Evolutionary conservation across 495 filamentous ascomycete species (phyloP).

Genomic region (Platismatia glauca): DNA sequence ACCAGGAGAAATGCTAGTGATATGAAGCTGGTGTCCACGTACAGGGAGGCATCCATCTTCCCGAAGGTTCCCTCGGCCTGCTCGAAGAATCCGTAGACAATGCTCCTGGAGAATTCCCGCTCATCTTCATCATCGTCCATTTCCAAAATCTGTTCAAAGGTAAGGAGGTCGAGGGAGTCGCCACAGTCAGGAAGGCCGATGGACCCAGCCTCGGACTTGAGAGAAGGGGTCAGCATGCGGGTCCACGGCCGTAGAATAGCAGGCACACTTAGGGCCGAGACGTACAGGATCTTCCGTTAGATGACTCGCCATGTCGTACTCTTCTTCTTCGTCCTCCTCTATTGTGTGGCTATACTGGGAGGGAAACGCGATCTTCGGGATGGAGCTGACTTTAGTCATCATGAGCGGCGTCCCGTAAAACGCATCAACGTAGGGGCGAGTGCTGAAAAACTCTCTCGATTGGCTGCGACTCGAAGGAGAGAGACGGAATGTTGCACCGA

Average conservation of each 20-base stretch:
- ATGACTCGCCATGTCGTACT: constrained; percentile 10
- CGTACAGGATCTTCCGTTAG: constrained; percentile 7
- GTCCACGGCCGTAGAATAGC: neutral
- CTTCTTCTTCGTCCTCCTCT: neutral
- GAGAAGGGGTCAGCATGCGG: neutral
- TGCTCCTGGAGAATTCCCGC: constrained; percentile 68
- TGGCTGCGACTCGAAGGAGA: neutral
- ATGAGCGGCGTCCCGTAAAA: neutral
- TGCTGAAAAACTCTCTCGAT: neutral
- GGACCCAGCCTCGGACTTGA: constrained; percentile 39
- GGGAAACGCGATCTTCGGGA: neutral
- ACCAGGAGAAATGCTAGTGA: neutral
- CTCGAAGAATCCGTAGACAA: constrained; percentile 87
- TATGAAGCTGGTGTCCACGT: constrained; percentile 33
- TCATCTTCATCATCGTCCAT: constrained; percentile 87
- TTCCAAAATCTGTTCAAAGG: constrained; percentile 92
- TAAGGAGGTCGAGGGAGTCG: constrained; percentile 65
- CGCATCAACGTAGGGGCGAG: neutral
- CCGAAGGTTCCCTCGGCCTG: constrained; percentile 80
- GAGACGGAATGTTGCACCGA: neutral
- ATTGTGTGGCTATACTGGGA: neutral
- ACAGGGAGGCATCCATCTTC: constrained; percentile 79
- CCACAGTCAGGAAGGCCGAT: constrained; percentile 44
- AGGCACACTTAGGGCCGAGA: neutral
- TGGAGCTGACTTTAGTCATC: neutral